A percentile compares a stretch with the other conserved stretches of the same genome.
Conservation (phyloP, 768 basidiomycete genomes). For the Lactifluus piperatus region DNA sequence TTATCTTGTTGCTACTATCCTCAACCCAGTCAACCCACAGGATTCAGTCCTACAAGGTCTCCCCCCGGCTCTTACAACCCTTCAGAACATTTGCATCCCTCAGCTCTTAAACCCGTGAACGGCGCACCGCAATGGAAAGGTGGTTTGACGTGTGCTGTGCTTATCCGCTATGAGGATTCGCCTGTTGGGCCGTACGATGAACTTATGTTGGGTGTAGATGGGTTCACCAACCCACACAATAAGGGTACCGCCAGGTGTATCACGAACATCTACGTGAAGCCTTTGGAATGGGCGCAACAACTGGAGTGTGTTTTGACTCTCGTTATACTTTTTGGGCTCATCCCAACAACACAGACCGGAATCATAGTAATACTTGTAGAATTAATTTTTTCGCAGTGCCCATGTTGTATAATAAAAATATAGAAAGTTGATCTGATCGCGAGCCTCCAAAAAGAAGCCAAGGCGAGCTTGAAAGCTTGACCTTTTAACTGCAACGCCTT, state of each 20-base stretch:
- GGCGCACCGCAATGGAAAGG: conserved; percentile 9
- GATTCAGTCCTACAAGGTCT: conserved; percentile 14
- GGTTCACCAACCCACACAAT: not conserved
- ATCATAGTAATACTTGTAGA: no score
- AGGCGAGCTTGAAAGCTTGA: no score
- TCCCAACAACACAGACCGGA: no score
- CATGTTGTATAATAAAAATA: no score
- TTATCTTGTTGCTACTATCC: not conserved
- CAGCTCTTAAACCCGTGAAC: conserved; percentile 7
- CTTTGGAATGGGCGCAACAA: conserved; percentile 12
- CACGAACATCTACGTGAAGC: conserved; percentile 16
- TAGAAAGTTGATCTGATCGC: no score
- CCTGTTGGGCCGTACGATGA: conserved; percentile 19
- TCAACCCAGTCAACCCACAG: conserved; percentile 2
- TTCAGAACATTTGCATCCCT: conserved; percentile 10
- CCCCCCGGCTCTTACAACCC: conserved; percentile 14
- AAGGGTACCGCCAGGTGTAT: not conserved
- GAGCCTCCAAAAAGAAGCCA: no score
- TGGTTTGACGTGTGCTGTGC: not conserved
- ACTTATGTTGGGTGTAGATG: not conserved
- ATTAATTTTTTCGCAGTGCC: no score
- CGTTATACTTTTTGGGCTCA: no score
- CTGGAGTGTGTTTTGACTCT: conserved; percentile 4
- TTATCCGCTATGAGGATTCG: conserved; percentile 8
- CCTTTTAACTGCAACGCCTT: not conserved